Percentiles rank a stretch among this genome's conserved stretches.
These are phyloP conservation scores for Phalaenopsis equestris DNA, from an alignment of 106 monocot genomes.

Conservation along the genomic window DNA sequence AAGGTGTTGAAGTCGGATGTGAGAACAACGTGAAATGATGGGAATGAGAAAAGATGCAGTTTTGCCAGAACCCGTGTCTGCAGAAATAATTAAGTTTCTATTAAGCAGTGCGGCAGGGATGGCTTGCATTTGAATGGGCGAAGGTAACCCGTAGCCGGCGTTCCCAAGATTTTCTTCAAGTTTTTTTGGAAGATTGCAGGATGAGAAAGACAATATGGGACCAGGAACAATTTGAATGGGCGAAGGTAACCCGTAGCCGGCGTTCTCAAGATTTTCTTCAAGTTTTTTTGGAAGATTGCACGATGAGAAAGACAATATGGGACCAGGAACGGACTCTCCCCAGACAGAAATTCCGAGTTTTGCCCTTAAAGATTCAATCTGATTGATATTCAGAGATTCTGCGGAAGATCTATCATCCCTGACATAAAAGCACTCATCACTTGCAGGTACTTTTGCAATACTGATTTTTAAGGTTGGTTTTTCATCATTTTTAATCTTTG, in stretches of 20 bases:
- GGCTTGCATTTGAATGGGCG: constrained; percentile 79
- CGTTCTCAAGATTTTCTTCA: constrained; percentile 55
- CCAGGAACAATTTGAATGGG: constrained; percentile 70
- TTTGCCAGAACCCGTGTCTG: constrained; percentile 82
- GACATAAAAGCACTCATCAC: constrained; percentile 78
- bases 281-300: constrained; percentile 63
- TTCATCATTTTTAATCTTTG: constrained; percentile 16
- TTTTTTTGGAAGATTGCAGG: constrained; percentile 53
- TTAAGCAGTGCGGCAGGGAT: constrained; percentile 55
- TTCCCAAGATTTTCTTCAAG: constrained; percentile 61
- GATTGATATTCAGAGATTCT: constrained; percentile 13
- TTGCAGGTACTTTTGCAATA: constrained; percentile 23
- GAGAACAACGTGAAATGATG: constrained; percentile 41
- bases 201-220: constrained; percentile 50
- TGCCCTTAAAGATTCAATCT: constrained; percentile 39
- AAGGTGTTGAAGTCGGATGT: constrained; percentile 6
- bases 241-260: constrained; percentile 64
- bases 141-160: constrained; percentile 64
- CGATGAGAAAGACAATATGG: constrained; percentile 49
- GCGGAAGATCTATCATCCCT: constrained; percentile 20
- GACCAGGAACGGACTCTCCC: constrained; percentile 45
- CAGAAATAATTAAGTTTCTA: constrained; percentile 66
- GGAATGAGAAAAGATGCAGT: constrained; percentile 80
- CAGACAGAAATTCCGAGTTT: constrained; percentile 49
- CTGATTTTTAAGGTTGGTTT: constrained; percentile 11